phyloP scores from a whole-genome alignment of 257 asterid species.

The Solanum gandarillasii region DNA sequence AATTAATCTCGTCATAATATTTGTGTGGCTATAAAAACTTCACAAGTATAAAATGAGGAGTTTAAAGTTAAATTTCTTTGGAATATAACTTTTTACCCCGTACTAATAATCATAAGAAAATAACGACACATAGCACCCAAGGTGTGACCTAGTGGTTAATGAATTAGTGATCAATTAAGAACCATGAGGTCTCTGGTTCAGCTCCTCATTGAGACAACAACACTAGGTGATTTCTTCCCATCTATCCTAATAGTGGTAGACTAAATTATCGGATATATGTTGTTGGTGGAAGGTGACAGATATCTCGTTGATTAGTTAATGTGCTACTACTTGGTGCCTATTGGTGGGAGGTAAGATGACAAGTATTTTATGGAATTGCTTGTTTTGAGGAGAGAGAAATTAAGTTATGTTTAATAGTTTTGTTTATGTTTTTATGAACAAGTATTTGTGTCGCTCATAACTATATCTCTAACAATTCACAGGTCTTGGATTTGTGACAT shows the following conservation, averaged over 20 bases:
- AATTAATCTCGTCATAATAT: neutral
- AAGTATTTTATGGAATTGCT: no score
- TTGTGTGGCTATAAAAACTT: neutral
- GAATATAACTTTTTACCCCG: neutral
- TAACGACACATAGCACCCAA: neutral
- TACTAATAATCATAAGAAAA: neutral
- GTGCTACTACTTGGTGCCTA: accelerated
- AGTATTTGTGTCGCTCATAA: neutral
- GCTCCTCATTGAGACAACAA: neutral
- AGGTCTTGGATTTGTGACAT: conserved; percentile 19
- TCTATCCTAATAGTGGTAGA: no score
- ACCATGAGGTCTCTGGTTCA: no score
- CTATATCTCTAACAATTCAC: neutral
- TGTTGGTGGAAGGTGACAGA: accelerated
- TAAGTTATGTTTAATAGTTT: no score
- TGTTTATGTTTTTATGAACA: neutral
- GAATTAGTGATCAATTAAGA: neutral
- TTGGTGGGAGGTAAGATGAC: neutral
- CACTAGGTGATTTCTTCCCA: neutral
- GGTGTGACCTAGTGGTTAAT: no score
- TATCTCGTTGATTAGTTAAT: no score
- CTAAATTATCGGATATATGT: no score
- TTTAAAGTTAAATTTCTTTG: no score
- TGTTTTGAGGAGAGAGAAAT: neutral
- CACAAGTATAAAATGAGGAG: neutral